phyloP scores from a whole-genome alignment of 2,329 filamentous ascomycete genomes.

The Hyphodiscus sp. region DNA sequence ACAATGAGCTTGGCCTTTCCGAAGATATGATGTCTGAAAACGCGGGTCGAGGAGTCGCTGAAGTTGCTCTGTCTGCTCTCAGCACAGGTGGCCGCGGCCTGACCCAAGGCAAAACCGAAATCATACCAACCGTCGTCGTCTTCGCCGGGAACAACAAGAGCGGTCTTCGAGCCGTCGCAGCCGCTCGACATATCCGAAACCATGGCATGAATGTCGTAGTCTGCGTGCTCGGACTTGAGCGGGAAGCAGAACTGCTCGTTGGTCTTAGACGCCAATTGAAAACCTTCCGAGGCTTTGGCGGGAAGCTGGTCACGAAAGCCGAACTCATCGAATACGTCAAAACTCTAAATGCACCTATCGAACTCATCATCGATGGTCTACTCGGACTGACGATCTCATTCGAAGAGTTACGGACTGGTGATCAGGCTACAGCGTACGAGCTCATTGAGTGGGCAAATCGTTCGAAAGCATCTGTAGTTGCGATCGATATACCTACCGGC shows the following conservation, averaged over 20 bases:
- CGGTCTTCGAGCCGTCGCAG: conserved; percentile 76
- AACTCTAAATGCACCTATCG: conserved; percentile 56
- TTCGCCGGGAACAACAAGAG: conserved; percentile 95
- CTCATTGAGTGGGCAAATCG: conserved; percentile 93
- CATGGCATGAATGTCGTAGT: conserved; percentile 75
- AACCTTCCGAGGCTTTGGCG: conserved; percentile 77
- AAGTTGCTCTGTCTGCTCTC: conserved; percentile 68
- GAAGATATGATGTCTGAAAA: conserved; percentile 92
- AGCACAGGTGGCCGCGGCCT: conserved; percentile 32
- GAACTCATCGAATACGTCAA: conserved; percentile 57
- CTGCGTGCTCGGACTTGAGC: conserved; percentile 78
- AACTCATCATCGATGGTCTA: conserved; percentile 82
- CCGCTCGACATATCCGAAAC: conserved; percentile 79
- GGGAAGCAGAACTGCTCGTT: conserved; percentile 73
- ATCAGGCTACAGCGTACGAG: conserved; percentile 79
- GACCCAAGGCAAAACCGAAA: conserved; percentile 33
- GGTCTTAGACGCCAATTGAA: conserved; percentile 75
- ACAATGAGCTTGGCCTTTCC: conserved; percentile 77
- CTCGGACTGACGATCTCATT: conserved; percentile 83
- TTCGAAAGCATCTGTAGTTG: conserved; percentile 72
- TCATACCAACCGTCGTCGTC: conserved; percentile 49
- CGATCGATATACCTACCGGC: conserved; percentile 87
- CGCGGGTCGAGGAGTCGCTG: conserved; percentile 79
- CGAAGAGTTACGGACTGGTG: conserved; percentile 75
- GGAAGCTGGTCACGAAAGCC: conserved; percentile 57